Evolutionary conservation across 2,329 filamentous ascomycete genomes (phyloP).

Genomic region (Lecanoromycetidae sp.): DNA sequence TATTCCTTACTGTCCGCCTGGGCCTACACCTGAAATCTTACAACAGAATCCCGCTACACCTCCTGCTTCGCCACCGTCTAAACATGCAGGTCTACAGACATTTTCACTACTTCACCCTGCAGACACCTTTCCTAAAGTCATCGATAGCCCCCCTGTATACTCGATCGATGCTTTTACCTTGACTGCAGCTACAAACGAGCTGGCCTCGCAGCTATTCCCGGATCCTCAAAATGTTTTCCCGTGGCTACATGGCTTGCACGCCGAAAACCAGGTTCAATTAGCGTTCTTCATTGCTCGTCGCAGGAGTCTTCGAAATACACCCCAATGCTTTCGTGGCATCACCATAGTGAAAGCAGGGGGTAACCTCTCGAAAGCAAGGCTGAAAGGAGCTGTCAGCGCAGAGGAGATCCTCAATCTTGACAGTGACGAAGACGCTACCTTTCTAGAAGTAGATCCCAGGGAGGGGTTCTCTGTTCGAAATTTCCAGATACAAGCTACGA

Average conservation of each 20-base stretch:
- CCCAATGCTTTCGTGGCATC: constrained; percentile 65
- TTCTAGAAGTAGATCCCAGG: constrained; percentile 71
- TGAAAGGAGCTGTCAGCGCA: constrained; percentile 78
- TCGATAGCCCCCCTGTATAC: constrained; percentile 51
- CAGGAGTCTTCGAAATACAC: constrained; percentile 56
- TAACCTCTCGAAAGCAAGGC: constrained; percentile 56
- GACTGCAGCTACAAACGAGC: constrained; percentile 60
- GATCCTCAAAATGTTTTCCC: constrained; percentile 81
- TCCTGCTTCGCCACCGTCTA: constrained; percentile 52
- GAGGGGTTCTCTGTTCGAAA: constrained; percentile 94
- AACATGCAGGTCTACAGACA: constrained; percentile 43
- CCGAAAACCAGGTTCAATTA: constrained; percentile 76
- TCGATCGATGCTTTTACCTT: constrained; percentile 58
- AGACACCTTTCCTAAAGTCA: constrained; percentile 46
- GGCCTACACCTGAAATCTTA: constrained; percentile 41
- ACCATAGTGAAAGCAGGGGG: constrained; percentile 83
- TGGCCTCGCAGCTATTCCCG: constrained; percentile 68
- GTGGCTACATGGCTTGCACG: constrained; percentile 88
- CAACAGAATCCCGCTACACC: constrained; percentile 42
- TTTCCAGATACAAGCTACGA: constrained; percentile 90
- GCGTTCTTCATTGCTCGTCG: constrained; percentile 76
- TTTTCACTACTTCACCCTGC: constrained; percentile 67
- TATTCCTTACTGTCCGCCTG: constrained; percentile 76
- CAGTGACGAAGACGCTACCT: constrained; percentile 43
- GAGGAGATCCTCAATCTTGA: constrained; percentile 59